Percentiles rank a stretch among this genome's conserved stretches.
Evolutionary conservation across 129 eudicot genomes (phyloP).

Genomic region (Tagetes erecta): DNA sequence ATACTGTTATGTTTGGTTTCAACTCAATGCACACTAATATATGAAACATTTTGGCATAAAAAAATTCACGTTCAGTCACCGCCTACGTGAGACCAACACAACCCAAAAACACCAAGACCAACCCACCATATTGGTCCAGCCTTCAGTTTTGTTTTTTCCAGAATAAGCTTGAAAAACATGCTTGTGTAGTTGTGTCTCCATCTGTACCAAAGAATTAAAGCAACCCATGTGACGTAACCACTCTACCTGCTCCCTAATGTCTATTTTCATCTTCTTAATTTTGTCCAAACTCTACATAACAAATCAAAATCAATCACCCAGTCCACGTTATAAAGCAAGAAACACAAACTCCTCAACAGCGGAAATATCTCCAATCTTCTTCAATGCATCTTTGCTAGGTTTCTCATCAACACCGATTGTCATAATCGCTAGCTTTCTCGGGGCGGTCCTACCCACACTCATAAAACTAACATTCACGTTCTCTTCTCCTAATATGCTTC

Average conservation of each 20-base stretch:
- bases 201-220: background rate
- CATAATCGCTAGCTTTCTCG: conserved; percentile 87
- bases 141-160: no score
- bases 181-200: background rate
- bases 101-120: background rate
- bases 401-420: conserved; percentile 83
- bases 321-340: conserved; percentile 51
- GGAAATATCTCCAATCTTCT: conserved; percentile 79
- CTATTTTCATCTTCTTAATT: background rate
- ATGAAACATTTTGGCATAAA: no score
- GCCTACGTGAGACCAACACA: no score
- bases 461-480: conserved; percentile 89
- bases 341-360: conserved; percentile 91
- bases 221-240: background rate
- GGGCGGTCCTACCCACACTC: conserved; percentile 84
- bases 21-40: no score
- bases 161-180: background rate
- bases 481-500: conserved; percentile 75
- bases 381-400: conserved; percentile 69
- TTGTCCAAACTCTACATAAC: background rate
- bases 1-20: no score
- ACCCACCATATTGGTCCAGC: no score
- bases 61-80: no score
- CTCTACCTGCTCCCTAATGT: background rate
- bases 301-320: background rate